Evolutionary conservation across 306 rosid genomes (phyloP).

Genomic region (Sophora flavescens): DNA sequence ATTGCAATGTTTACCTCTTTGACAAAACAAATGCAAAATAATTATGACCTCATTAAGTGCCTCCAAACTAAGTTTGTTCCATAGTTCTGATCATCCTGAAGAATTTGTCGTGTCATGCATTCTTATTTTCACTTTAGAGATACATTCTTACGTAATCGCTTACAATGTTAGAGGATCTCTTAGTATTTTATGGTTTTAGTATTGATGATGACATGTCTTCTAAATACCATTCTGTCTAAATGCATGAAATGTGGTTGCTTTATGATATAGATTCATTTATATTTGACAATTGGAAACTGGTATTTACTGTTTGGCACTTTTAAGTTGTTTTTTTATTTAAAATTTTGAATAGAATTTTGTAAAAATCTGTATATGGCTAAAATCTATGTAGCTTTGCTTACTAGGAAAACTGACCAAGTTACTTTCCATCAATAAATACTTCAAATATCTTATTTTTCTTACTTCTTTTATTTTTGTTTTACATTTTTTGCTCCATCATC

Average conservation of each 20-base stretch:
- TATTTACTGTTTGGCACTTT: constrained; percentile 2
- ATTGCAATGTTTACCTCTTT: neutral
- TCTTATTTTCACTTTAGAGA: neutral
- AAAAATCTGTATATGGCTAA: neutral
- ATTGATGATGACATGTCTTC: constrained; percentile 18
- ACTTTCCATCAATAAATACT: constrained; percentile 22
- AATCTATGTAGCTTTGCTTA: constrained; percentile 23
- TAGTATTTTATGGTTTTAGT: neutral
- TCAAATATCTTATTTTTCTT: neutral
- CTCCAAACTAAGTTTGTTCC: neutral
- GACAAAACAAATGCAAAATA: neutral
- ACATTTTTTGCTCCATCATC: constrained; percentile 37
- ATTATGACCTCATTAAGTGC: neutral
- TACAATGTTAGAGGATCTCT: constrained; percentile 14
- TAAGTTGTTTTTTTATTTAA: neutral
- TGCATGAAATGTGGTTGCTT: constrained; percentile 18
- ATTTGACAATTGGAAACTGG: neutral
- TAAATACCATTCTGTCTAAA: neutral
- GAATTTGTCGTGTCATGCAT: neutral
- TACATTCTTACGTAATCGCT: neutral
- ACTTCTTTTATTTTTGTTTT: constrained; percentile 13
- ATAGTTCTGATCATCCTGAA: neutral
- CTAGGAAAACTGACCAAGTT: constrained; percentile 18
- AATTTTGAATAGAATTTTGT: neutral
- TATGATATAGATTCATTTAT: neutral